Percentiles rank a stretch among this genome's conserved stretches.
Conservation (phyloP, 2,329 filamentous ascomycete species). For the Orbilia quercus region DNA sequence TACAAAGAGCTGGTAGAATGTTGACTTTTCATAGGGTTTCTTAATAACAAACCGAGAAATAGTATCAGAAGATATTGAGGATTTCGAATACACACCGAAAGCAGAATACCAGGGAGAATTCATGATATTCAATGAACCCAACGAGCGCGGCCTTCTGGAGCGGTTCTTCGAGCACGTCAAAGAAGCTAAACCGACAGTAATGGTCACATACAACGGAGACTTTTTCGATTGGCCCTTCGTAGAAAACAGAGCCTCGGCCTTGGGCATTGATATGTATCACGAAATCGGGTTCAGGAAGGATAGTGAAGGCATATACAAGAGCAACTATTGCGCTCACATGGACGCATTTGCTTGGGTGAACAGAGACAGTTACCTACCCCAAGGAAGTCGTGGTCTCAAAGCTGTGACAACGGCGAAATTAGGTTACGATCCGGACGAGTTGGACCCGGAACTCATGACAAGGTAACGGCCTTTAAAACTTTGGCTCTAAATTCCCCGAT, state of each 20-base stretch:
- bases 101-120: constrained; percentile 95
- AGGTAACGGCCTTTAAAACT: too few species aligned
- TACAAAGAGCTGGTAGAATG: not conserved
- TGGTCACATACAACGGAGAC: constrained; percentile 99
- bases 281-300: constrained; percentile 98
- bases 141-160: constrained; percentile 88
- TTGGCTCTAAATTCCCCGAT: not conserved
- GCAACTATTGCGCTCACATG: constrained; percentile 96
- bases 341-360: constrained; percentile 99
- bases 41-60: constrained; percentile 98
- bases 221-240: constrained; percentile 99
- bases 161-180: constrained; percentile 97
- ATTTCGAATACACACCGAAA: constrained; percentile 98
- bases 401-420: constrained; percentile 98
- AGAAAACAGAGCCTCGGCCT: constrained; percentile 89
- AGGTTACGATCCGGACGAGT: constrained; percentile 96
- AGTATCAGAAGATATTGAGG: constrained; percentile 94
- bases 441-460: constrained; percentile 97
- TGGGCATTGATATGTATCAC: constrained; percentile 97
- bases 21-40: constrained; percentile 71
- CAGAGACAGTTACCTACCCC: constrained; percentile 95
- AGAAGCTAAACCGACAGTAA: constrained; percentile 91
- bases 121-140: constrained; percentile 97
- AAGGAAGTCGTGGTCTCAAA: constrained; percentile 96
- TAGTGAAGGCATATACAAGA: constrained; percentile 94